These are phyloP conservation scores for Hyaloperonospora brassicae DNA, from an alignment of 352 stramenopile species.

Conservation along the genomic window DNA sequence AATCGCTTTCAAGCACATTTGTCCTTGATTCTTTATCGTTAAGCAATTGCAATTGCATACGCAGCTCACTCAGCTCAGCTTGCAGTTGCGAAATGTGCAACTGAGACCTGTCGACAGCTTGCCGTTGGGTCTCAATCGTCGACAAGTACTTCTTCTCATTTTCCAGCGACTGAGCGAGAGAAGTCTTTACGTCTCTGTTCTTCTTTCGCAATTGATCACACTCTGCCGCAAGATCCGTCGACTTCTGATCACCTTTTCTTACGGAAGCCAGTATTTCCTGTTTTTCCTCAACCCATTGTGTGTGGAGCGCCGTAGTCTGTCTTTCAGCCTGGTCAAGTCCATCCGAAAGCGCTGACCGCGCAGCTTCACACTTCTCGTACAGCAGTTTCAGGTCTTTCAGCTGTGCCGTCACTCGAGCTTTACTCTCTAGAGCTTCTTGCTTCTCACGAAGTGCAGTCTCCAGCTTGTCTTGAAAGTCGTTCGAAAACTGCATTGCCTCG, in stretches of 20 bases:
- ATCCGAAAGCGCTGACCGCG: slow-evolving; percentile 34
- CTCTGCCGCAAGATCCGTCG: slow-evolving; percentile 21
- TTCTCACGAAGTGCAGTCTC: slow-evolving; percentile 25
- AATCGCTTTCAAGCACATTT: slow-evolving; percentile 26
- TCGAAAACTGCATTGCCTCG: slow-evolving; percentile 18
- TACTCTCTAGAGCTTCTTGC: slow-evolving; percentile 18
- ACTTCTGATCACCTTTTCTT: slow-evolving; percentile 32
- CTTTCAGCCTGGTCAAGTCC: slow-evolving; percentile 44
- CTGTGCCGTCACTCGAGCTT: slow-evolving; percentile 15
- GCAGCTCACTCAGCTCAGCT: slow-evolving; percentile 27
- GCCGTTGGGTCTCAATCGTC: slow-evolving; percentile 22
- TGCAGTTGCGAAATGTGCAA: slow-evolving; percentile 29
- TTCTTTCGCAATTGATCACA: slow-evolving; percentile 37
- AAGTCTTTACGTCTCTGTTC: slow-evolving; percentile 32
- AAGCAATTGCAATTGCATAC: slow-evolving; percentile 18
- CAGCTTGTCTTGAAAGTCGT: slow-evolving; percentile 25
- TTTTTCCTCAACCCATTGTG: slow-evolving; percentile 61
- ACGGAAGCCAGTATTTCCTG: slow-evolving; percentile 28
- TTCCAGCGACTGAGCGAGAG: slow-evolving; percentile 16
- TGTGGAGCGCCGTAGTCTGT: slow-evolving; percentile 42
- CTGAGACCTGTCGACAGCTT: slow-evolving; percentile 20
- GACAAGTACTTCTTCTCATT: slow-evolving; percentile 30
- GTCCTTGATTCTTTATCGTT: slow-evolving; percentile 38
- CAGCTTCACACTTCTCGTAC: slow-evolving; percentile 35
- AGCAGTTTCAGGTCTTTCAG: slow-evolving; percentile 38